These are phyloP conservation scores for Gossypium australe DNA, from an alignment of 345 rosid species.

Conservation along the genomic window DNA sequence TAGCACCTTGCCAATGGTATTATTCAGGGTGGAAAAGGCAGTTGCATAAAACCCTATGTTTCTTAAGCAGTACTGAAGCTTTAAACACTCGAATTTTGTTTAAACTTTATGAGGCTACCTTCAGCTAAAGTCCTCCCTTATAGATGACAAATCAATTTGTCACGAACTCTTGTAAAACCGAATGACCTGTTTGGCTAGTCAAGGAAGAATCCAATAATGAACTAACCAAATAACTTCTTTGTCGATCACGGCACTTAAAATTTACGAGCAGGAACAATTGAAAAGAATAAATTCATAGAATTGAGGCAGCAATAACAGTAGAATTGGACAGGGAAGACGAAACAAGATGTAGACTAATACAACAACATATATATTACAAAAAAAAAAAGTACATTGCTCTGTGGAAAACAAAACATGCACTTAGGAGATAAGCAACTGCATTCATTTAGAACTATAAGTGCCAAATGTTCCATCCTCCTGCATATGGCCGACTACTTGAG, in stretches of 20 bases:
- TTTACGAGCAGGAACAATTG: not conserved
- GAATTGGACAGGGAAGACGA: not conserved
- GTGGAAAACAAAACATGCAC: not conserved
- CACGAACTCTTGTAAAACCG: not conserved
- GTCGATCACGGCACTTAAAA: not conserved
- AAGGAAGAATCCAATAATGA: not conserved
- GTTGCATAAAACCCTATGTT: not conserved
- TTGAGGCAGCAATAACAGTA: not conserved
- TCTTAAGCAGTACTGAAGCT: not conserved
- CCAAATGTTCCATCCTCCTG: not conserved
- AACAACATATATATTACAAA: not conserved
- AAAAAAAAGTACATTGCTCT: not conserved
- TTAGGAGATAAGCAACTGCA: not conserved
- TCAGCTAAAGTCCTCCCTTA: too few relatives aligned
- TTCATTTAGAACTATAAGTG: not conserved
- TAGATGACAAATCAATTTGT: not conserved
- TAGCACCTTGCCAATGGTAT: not conserved
- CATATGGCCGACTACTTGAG: constrained; percentile 1
- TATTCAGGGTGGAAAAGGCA: not conserved
- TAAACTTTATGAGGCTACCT: too few relatives aligned
- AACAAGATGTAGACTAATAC: not conserved
- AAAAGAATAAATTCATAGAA: not conserved
- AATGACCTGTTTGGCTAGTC: not conserved
- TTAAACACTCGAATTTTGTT: not conserved
- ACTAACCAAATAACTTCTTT: not conserved